A percentile compares a stretch with the other conserved stretches of the same genome.
Evolutionary conservation across 345 rosid genomes (phyloP).

Genomic region (Aquilaria sinensis): DNA sequence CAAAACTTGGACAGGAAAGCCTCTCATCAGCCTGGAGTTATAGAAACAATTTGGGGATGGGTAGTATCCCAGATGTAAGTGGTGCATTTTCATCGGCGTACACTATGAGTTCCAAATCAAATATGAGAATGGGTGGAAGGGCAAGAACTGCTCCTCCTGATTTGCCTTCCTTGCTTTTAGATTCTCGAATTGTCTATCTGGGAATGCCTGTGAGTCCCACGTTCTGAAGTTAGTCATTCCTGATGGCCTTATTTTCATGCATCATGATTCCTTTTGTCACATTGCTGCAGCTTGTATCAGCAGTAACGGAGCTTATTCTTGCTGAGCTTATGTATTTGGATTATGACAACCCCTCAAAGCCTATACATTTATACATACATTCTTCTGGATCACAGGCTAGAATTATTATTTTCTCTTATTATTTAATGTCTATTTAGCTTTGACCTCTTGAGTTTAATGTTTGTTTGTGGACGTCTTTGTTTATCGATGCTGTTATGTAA

Average conservation of each 20-base stretch:
- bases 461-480: neutral
- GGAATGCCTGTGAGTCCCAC: constrained; percentile 81
- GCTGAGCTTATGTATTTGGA: constrained; percentile 87
- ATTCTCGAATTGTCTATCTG: constrained; percentile 73
- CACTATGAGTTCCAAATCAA: constrained; percentile 65
- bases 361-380: constrained; percentile 78
- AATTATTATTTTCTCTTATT: neutral
- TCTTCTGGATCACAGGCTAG: constrained; percentile 85
- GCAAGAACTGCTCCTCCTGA: constrained; percentile 76
- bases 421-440: neutral
- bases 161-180: constrained; percentile 86
- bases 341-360: constrained; percentile 57
- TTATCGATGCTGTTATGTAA: constrained; percentile 14
- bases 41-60: constrained; percentile 59
- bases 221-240: neutral
- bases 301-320: constrained; percentile 83
- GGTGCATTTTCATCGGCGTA: constrained; percentile 43
- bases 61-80: constrained; percentile 40
- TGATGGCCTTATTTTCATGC: neutral
- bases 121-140: constrained; percentile 53
- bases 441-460: neutral
- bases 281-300: constrained; percentile 67
- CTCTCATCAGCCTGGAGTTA: constrained; percentile 62
- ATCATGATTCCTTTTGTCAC: neutral
- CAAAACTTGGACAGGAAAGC: constrained; percentile 46